phyloP scores from a whole-genome alignment of 257 asterid genomes.

The Rubia yunnanensis region DNA sequence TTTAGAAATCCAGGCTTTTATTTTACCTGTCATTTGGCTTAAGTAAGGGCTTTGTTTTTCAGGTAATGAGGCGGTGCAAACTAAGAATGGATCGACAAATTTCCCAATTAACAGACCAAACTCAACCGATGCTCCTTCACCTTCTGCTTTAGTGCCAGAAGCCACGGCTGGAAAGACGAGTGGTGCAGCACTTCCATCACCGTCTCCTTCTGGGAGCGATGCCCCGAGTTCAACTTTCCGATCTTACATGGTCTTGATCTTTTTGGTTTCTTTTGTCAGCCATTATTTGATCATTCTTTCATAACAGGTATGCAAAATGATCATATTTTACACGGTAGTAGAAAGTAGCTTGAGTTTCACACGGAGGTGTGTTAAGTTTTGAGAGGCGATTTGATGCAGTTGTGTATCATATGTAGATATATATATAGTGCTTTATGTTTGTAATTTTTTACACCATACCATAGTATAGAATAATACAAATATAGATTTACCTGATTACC shows the following conservation, averaged over 20 bases:
- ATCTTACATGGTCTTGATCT: slow-evolving; percentile 22
- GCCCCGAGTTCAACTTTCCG: slow-evolving; percentile 30
- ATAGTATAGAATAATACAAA: neutral
- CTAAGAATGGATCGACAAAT: slow-evolving; percentile 32
- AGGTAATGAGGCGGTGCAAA: slow-evolving; percentile 46
- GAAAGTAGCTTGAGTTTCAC: neutral
- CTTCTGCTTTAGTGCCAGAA: slow-evolving; percentile 53
- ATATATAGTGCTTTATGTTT: neutral
- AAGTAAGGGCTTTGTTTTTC: slow-evolving; percentile 8
- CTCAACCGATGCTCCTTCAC: slow-evolving; percentile 51
- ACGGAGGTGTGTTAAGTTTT: neutral
- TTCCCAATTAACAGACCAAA: slow-evolving; percentile 36
- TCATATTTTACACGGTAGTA: neutral
- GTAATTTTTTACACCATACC: neutral
- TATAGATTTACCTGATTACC: neutral
- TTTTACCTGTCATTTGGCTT: neutral
- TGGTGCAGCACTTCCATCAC: slow-evolving; percentile 22
- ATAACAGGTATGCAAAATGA: slow-evolving; percentile 14
- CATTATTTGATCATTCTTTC: slow-evolving; percentile 43
- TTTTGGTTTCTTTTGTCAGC: slow-evolving; percentile 27
- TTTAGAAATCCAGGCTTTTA: neutral
- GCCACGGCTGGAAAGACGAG: slow-evolving; percentile 41
- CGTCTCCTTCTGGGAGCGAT: slow-evolving; percentile 26
- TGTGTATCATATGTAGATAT: neutral
- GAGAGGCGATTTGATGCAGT: no score